Percentiles rank a stretch among this genome's conserved stretches.
Conservation (phyloP, 768 basidiomycete genomes). For the Pholiota microspora region DNA sequence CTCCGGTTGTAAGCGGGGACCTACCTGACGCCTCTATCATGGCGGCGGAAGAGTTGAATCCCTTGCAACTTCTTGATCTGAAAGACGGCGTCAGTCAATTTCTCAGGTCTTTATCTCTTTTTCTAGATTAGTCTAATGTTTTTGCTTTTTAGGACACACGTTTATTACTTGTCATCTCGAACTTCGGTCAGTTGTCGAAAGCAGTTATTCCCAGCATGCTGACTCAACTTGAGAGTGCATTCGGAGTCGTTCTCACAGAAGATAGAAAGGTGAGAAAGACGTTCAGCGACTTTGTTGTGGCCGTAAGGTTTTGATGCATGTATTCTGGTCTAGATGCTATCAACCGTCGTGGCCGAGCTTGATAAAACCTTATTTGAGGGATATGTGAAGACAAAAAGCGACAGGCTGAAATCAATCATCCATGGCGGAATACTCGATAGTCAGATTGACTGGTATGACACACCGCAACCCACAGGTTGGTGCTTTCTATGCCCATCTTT, state of each 20-base stretch:
- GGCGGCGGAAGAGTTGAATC: conserved; percentile 38
- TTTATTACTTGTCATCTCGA: conserved; percentile 84
- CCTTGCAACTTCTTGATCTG: conserved; percentile 58
- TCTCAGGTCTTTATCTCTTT: conserved; percentile 5
- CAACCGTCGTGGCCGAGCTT: conserved; percentile 76
- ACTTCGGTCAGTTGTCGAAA: conserved; percentile 75
- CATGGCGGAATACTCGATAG: conserved; percentile 76
- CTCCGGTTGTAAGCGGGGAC: conserved; percentile 42
- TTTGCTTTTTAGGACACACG: conserved; percentile 68
- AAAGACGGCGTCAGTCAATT: conserved; percentile 52
- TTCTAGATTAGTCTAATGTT: conserved; percentile 8
- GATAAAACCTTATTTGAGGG: conserved; percentile 89
- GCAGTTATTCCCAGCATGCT: conserved; percentile 77
- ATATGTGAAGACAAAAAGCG: conserved; percentile 81
- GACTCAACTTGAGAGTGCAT: conserved; percentile 72
- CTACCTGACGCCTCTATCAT: conserved; percentile 30
- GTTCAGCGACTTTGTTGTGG: background rate
- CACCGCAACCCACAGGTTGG: conserved; percentile 86
- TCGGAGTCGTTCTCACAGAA: conserved; percentile 66
- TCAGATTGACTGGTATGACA: conserved; percentile 92
- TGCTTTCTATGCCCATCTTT: conserved; percentile 7
- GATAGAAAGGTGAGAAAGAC: conserved; percentile 60
- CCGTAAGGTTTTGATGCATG: background rate
- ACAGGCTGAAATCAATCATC: conserved; percentile 62
- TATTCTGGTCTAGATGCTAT: conserved; percentile 50